A percentile compares a stretch with the other conserved stretches of the same genome.
These are phyloP conservation scores for Suillus americanus DNA, from an alignment of 768 basidiomycete species.

Conservation along the genomic window DNA sequence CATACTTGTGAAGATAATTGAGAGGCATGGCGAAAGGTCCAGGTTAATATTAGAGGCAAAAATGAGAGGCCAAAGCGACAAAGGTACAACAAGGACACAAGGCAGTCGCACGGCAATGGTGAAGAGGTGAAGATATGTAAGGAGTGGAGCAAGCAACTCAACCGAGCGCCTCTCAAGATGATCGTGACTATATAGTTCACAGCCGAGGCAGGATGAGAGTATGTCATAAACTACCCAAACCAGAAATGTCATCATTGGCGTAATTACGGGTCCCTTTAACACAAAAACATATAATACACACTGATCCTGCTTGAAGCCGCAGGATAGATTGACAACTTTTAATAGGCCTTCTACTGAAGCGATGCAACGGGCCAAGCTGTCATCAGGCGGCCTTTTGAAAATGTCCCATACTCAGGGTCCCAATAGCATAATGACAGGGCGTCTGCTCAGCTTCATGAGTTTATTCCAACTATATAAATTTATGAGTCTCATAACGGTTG, in stretches of 20 bases:
- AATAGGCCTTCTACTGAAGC: neutral
- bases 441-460: too few relatives aligned
- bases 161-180: neutral
- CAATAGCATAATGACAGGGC: neutral
- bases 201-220: neutral
- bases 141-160: neutral
- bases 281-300: neutral
- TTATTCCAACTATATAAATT: too few relatives aligned
- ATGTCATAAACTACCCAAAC: neutral
- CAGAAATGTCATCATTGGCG: neutral
- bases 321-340: neutral
- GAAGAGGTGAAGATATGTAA: neutral
- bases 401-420: neutral
- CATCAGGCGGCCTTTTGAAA: neutral
- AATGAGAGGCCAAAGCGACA: neutral
- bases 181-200: neutral
- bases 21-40: slow-evolving; percentile 14
- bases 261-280: too few relatives aligned
- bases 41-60: neutral
- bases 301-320: neutral
- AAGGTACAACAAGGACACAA: neutral
- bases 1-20: slow-evolving; percentile 12
- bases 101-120: neutral
- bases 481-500: too few relatives aligned
- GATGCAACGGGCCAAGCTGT: neutral